Conservation (phyloP, 2,329 filamentous ascomycete genomes). For the Scedosporium aurantiacum region DNA sequence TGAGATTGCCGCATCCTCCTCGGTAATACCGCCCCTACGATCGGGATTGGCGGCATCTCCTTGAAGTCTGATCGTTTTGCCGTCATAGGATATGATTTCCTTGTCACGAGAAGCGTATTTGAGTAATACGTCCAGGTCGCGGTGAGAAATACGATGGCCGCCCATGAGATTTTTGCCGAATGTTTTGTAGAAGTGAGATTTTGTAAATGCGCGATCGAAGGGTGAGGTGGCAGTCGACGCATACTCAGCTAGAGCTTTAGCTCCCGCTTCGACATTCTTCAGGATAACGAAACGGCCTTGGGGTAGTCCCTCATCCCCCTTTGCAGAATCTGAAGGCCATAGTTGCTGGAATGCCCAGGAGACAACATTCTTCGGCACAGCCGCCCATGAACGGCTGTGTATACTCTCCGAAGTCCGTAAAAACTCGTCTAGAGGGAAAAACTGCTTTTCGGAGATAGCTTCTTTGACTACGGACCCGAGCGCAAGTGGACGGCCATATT, state of each 20-base stretch:
- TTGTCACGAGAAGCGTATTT: constrained; percentile 60
- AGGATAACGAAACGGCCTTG: constrained; percentile 56
- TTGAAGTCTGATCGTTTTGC: constrained; percentile 65
- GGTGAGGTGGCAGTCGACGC: constrained; percentile 31
- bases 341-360: constrained; percentile 66
- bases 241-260: constrained; percentile 39
- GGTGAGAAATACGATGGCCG: constrained; percentile 41
- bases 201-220: constrained; percentile 59
- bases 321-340: constrained; percentile 43
- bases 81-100: constrained; percentile 46
- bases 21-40: constrained; percentile 46
- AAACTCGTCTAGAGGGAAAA: constrained; percentile 64
- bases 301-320: constrained; percentile 43
- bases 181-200: constrained; percentile 48
- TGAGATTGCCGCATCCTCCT: constrained; percentile 73
- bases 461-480: constrained; percentile 70
- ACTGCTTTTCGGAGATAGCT: constrained; percentile 54
- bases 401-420: constrained; percentile 55
- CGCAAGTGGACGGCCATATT: constrained; percentile 72
- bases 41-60: constrained; percentile 26
- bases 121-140: constrained; percentile 60
- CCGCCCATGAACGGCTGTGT: constrained; percentile 58
- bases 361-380: constrained; percentile 58
- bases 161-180: constrained; percentile 43
- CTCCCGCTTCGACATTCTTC: constrained; percentile 48